Base-by-base conservation (phyloP, 2,329 filamentous ascomycete genomes). In the Decorospora gaudefroyi region DNA sequence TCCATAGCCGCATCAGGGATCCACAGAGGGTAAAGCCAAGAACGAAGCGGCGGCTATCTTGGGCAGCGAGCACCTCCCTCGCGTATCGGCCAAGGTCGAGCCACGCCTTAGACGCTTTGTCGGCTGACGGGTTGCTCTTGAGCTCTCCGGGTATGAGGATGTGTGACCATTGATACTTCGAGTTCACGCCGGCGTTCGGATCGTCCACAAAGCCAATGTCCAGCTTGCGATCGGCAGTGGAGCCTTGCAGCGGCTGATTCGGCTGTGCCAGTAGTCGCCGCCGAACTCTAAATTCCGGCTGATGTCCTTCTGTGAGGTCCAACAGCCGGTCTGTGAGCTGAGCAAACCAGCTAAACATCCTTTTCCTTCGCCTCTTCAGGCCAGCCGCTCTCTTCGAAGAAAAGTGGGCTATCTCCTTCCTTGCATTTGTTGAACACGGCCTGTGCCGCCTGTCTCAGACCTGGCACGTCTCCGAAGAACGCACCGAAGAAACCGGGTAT, bases 1-100 rank as follows among this genome's bases (percentile, higher is more conserved):
- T 62, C 74, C 65, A 79, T 42, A 78, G 52, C 32, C 72, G 69
- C 70, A 79, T 76, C 9, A 72, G 51, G 43, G 69, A 68, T 49
- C 73, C 66, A 42, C 68, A 79, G 10, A 79, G 46, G 3, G 75
- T 78, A 64, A 80, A 79, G 41, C 72, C 74, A 10, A 78, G 55
- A 41, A 76, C 69, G 49, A 77, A 79, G 33, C 57, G 51, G 35
- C 53, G 55, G 17, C 46, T 59, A 30, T 53, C 45, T 37, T 59
- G 37, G 32, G 53, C 51, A 30, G 67, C 57, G 11, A 78, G 60
- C 3, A 77, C 71, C 53, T 78, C 72, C 42, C 70, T 71, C 0
- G 64, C 71, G 55, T 78, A 79, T 46, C 55, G 71, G 12, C 57
- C 70, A 1, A 78, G 58, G 51, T 78, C 70, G 49, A 58, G 51